Base-by-base conservation (phyloP, 768 basidiomycete genomes). In the Termitomyces eurrhizus region DNA sequence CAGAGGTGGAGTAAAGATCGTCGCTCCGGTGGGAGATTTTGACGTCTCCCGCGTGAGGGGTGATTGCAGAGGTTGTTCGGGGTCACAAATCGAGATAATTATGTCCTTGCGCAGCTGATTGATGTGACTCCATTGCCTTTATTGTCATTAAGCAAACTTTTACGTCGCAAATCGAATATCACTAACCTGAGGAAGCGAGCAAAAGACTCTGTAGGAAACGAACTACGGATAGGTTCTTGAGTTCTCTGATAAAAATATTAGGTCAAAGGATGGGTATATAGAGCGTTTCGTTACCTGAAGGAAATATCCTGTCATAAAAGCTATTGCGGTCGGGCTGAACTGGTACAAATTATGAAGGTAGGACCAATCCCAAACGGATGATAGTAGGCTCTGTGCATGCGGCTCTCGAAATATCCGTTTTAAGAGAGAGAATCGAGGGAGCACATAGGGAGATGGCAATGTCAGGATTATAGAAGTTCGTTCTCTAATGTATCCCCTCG, bases 221-320 rank as follows among this genome's bases (percentile, higher is more conserved):
- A n/a, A 11, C 1, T 2, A 12, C 26, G 29, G 18, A 54, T 9
- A 54, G 52, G 52, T 2, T n/a, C 39, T 8, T 11, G 26, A 41
- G 37, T 54, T 54, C 26, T 41, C 53, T 54, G 16, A 18, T 39
- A 53, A 39, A 1, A 9, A 32, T n/a, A 35, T 18, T 36, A 8
- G 33, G 35, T 56, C 18, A 37, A 39, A 36, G 16, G 9, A n/a
- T 2, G 21, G 8, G 51, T 26, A 14, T 24, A 53, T 21, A 16
- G 51, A 21, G 13, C 7, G 33, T 18, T 32, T 12, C 52, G 35
- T 45, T 55, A 65, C 66, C 57, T 58, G 60, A 44, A 67, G 53
- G 44, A 56, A 64, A n/a, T 29, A 29, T 44, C 59, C 60, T 7
- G 48, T 57, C 60, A 67, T 59, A 46, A 67, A 58, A 35, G 65